Evolutionary conservation across 2,329 filamentous ascomycete species (phyloP), one percentile per base, ranked within the genome.

Genomic region (Mycosphaerelloides madeirae): DNA sequence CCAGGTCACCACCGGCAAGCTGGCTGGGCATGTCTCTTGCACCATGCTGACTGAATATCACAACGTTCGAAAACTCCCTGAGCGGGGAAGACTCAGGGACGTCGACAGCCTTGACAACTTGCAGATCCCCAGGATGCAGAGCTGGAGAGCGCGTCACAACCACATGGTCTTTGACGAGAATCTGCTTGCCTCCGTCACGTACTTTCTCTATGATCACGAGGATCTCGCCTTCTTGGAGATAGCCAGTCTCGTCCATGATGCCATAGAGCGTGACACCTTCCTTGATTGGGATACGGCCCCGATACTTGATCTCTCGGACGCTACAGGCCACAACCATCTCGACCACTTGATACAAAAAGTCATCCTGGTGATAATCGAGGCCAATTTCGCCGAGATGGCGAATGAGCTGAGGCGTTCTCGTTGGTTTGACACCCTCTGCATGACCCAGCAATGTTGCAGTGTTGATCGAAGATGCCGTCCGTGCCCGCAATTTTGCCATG

Each of bases 121-220:
- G 87, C 1, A 94, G 75, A 58, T 95, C 88, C 0, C 88, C 88
- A 0, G 87, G 85, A 58, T 94, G 85, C 35, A 94, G 70, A 1
- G 87, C 86, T 0, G 88, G 88, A 1, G 84, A 86, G n/a, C 87
- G 76, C 0, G 87, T 89, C 18, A 95, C 74, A 0, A 88, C 65
- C 5, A 89, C 67, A 0, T 58, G 50, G 0, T 74, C 69, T 2
- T 65, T 55, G 0, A 59, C 44, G 0, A 76, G 51, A 8, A 63
- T 48, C 11, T 48, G 35, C 31, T 55, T 56, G 3, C 58, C 55
- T 12, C 53, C 57, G 11, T 58, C 48, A 3, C 49, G 38, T 3
- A 65, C 42, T 36, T 48, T 69, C 35, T 80, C 71, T 29, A 76
- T 79, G 0, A 78, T 76, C 41, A 85, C 76, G 54, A 81, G 90